Evolutionary conservation across 345 rosid species (phyloP).

Genomic region (Lenwebbia sp.): DNA sequence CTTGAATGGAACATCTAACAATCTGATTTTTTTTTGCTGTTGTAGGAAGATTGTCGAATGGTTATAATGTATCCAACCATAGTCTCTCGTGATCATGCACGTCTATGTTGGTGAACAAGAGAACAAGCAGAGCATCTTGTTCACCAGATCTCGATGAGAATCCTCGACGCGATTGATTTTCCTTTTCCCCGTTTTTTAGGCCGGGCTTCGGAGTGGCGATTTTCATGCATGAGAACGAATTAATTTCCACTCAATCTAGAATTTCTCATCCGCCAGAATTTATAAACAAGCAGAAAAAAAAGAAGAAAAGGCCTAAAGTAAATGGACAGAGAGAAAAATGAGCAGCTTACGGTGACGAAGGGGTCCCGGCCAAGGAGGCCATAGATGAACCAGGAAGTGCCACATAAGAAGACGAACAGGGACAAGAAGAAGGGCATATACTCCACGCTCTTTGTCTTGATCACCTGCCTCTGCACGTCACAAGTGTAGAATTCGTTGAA

Average conservation of each 20-base stretch:
- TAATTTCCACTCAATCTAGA: not conserved
- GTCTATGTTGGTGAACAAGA: not conserved
- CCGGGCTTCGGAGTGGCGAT: not conserved
- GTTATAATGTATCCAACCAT: not conserved
- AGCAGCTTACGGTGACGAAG: constrained; percentile 59
- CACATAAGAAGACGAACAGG: constrained; percentile 81
- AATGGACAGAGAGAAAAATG: not conserved
- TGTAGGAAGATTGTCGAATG: not conserved
- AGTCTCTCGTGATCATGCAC: not conserved
- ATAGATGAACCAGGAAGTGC: constrained; percentile 89
- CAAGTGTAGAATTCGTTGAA: not conserved
- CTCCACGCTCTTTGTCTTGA: constrained; percentile 90
- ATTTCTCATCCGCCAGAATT: not conserved
- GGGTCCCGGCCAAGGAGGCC: constrained; percentile 85
- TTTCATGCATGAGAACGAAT: not conserved
- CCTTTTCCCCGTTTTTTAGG: not conserved
- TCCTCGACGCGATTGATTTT: not conserved
- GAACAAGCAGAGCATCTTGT: not conserved
- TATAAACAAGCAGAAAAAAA: no score
- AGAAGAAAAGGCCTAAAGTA: no score
- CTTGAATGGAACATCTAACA: not conserved
- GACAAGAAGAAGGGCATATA: constrained; percentile 96
- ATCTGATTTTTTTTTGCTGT: not conserved
- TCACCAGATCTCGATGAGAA: not conserved
- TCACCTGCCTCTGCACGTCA: constrained; percentile 63